Base-by-base conservation (phyloP, 2,329 filamentous ascomycete genomes). In the Hymenoscyphus linearis region DNA sequence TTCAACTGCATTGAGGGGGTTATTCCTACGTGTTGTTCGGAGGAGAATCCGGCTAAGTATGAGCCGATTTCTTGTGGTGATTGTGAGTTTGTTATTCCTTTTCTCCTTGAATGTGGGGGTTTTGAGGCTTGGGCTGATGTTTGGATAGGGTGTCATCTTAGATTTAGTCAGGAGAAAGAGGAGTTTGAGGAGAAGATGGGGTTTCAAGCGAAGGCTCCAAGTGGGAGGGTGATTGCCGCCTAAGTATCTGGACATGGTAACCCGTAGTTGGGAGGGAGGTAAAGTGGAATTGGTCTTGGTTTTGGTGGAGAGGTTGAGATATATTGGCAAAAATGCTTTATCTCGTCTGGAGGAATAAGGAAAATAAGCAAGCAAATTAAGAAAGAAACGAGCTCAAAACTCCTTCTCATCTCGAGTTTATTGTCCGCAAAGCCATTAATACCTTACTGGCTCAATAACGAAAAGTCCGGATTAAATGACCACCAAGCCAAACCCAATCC, bases 51-150 rank as follows among this genome's bases (percentile, higher is more conserved):
- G 2, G 70, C 78, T 0, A 79, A 78, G 64, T 83, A 82, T 60
- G 77, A 79, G 58, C 79, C 79, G 6, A 80, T 82, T 25, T 81
- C 77, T 7, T 81, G 79, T 63, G 79, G 80, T 16, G 76, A 81
- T 54, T 76, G 72, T 74, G 70, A 68, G 71, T 66, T 18, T 16
- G 55, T 6, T 34, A 7, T 31, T 31, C 10, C 14, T 9, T 10
- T 22, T 25, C 7, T 25, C 18, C 18, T n/a, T 54, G n/a, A n/a
- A n/a, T n/a, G n/a, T n/a, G n/a, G n/a, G 5, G 13, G 31, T 60
- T 47, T 26, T 18, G 7, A 3, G 18, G 16, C 2, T 1, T 25
- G 37, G 14, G 5, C 52, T 52, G 6, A 52, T 47, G 25, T 54
- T 65, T 60, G 22, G 22, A 16, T 34, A 69, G 68, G 70, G 70